phyloP scores from a whole-genome alignment of 345 rosid genomes.

The Kandelia obovata region DNA sequence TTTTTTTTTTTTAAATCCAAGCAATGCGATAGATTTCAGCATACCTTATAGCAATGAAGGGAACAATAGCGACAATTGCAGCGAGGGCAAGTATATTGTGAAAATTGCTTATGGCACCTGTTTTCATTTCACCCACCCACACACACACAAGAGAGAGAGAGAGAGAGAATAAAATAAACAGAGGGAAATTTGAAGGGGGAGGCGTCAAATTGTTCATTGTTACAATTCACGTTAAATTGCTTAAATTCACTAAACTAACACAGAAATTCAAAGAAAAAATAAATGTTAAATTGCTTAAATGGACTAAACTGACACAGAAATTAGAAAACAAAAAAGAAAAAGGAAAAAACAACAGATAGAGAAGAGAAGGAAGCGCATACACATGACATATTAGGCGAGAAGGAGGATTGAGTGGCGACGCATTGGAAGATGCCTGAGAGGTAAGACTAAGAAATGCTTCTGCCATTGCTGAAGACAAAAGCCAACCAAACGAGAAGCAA shows the following conservation, averaged over 20 bases:
- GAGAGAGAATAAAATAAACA: background rate
- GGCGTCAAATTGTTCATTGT: too few species aligned
- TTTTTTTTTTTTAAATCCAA: too few species aligned
- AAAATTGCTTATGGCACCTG: conserved; percentile 84
- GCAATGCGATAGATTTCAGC: background rate
- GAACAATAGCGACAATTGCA: conserved; percentile 90
- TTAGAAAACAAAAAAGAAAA: too few species aligned
- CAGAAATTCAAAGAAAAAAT: too few species aligned
- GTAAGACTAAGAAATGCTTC: background rate
- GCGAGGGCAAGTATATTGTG: conserved; percentile 91
- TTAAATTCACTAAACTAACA: too few species aligned
- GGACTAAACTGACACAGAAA: too few species aligned
- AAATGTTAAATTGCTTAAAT: too few species aligned
- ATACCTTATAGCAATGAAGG: conserved; percentile 56
- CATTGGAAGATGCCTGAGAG: conserved; percentile 6
- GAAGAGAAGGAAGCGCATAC: conserved; percentile 28
- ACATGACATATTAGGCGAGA: conserved; percentile 69
- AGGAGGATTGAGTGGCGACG: conserved; percentile 56
- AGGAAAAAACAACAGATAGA: background rate
- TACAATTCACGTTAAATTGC: too few species aligned
- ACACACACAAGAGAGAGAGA: background rate
- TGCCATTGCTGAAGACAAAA: background rate
- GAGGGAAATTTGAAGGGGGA: background rate
- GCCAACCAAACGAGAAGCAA: too few species aligned
- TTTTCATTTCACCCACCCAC: too few species aligned